Evolutionary conservation across 257 asterid genomes (phyloP), one percentile per base, ranked within the genome.

Genomic region (Knoxia roxburghii): DNA sequence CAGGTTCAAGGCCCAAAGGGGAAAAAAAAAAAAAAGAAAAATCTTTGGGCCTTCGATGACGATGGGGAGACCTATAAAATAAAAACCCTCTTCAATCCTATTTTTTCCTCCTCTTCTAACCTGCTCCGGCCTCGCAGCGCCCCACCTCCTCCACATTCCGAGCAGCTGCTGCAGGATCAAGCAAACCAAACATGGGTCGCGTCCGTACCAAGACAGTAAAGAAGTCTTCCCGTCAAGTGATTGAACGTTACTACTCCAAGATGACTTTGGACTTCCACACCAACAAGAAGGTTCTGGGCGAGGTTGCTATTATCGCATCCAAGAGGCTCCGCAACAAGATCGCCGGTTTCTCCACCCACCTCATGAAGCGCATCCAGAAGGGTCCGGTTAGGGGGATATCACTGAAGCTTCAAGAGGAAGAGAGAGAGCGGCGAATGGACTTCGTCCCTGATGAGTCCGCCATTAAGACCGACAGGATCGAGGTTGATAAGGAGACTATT

Each of bases 401-500:
- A 0, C 80, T 87, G 7, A 87, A 87, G 83, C 83, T 87, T 29
- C 92, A 87, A 75, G 95, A 85, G 71, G 92, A 87, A 74, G 90
- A 87, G 73, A 79, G 95, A 6, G 95, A 87, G 72, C 86, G 92
- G 48, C 88, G 95, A 62, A 83, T 87, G 95, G 95, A 87, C 58
- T 85, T 82, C 65, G 88, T 83, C 1, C 92, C 92, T 3, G 87
- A 81, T 6, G 87, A 81, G 43, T 87, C 92, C 13, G 89, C 89
- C 46, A 85, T 87, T 45, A 82, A 74, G 71, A 52, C 60, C 2
- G 88, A 85, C 29, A 64, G 63, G 39, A 87, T 87, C 37, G 88
- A 85, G 81, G 92, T 87, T 15, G 95, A 87, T 40, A 85, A 82
- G 87, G 88, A 83, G 78, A 87, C 95, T 0, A 70, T 85, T 15